Evolutionary conservation across 768 basidiomycete genomes (phyloP), one percentile per base, ranked within the genome.

Genomic region (Chalciporus sphaerocephalus): DNA sequence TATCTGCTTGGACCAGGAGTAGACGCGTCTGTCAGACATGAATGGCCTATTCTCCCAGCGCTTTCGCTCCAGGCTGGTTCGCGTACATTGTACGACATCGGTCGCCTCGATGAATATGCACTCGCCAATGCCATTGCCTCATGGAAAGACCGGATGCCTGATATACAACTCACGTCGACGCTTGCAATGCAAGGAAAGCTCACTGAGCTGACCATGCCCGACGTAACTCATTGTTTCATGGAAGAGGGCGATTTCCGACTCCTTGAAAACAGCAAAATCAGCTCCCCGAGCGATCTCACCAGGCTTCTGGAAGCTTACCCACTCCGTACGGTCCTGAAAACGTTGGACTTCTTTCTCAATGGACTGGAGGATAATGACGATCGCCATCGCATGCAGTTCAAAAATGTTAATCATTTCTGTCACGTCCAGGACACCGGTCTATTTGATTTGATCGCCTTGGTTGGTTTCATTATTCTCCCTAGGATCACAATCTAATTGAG

Each of bases 371-470:
- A 40, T 6, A 20, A 36, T 5, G 3, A 24, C 10, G 17, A n/a
- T 6, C 24, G 7, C 22, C 1, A 15, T 10, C 18, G 8, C 10
- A 11, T 46, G 22, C 23, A 12, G 20, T 54, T 54, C 9, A 12
- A 36, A 3, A 35, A 54, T 13, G 42, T 46, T 22, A 44, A 54
- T n/a, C 43, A 41, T 30, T 23, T 49, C n/a, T 46, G 44, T 32
- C 40, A 38, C 23, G 24, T 25, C 18, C 27, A 10, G 20, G 20
- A 44, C 15, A 42, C 24, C 13, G 33, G 5, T 12, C 21, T 40
- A 11, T 44, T 54, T 7, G 53, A 55, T 18, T 32, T 55, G 53
- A 32, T 32, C 3, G 30, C 30, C 30, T 6, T 38, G 22, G 38
- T 38, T 12, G 16, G 38, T 38, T 38, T 24, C 21, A 5, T 7